A percentile compares a stretch with the other conserved stretches of the same genome.
phyloP scores from a whole-genome alignment of 106 monocot species.

The Apostasia shenzhenica region DNA sequence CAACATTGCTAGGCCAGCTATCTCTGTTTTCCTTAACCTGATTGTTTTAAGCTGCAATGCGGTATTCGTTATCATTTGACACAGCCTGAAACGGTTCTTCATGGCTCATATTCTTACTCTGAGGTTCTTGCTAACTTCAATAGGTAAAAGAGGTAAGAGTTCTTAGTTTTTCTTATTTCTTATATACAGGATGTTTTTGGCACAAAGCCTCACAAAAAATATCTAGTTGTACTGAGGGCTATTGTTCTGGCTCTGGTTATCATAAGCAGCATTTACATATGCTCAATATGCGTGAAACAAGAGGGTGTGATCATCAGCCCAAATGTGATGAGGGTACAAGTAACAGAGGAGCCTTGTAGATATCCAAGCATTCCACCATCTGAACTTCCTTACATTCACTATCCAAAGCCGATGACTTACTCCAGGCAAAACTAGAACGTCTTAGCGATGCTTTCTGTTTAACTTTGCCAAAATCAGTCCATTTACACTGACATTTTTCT shows the following conservation, averaged over 20 bases:
- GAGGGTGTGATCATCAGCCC: not conserved
- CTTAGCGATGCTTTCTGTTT: not conserved
- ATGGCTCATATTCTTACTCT: not conserved
- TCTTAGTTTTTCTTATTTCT: not conserved
- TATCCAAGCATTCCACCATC: slow-evolving; percentile 4
- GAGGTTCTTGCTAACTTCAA: not conserved
- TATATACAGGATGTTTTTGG: slow-evolving; percentile 28
- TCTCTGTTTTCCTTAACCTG: not conserved
- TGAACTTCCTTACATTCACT: slow-evolving; percentile 35
- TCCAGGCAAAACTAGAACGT: slow-evolving; percentile 19
- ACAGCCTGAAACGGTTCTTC: not conserved
- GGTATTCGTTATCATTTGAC: not conserved
- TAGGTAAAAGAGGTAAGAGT: not conserved
- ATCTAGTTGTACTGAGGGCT: slow-evolving; percentile 25
- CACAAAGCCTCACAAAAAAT: slow-evolving; percentile 42
- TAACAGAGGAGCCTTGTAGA: slow-evolving; percentile 10
- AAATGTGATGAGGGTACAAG: slow-evolving; percentile 10
- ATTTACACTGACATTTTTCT: not conserved
- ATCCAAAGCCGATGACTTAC: slow-evolving; percentile 32
- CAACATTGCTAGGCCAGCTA: not conserved
- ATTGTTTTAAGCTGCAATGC: not conserved
- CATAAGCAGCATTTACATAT: slow-evolving; percentile 46
- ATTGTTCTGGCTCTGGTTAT: slow-evolving; percentile 35
- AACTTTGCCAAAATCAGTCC: not conserved
- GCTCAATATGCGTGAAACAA: slow-evolving; percentile 40